phyloP scores from a whole-genome alignment of 139 green algal genomes.

The Picochlorum costavermella region DNA sequence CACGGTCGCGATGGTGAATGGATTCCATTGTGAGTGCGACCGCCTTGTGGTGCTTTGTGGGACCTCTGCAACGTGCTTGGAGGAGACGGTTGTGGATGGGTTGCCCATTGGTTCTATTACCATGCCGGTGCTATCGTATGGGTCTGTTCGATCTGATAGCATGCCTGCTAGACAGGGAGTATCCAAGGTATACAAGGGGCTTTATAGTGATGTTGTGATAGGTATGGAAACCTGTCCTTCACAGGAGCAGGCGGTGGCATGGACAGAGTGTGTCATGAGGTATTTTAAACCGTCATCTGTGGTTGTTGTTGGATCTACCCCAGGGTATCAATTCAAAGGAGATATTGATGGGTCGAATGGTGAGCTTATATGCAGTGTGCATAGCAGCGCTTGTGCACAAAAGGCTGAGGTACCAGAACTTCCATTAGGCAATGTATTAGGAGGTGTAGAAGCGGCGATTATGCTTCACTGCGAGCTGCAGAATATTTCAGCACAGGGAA shows the following conservation, averaged over 20 bases:
- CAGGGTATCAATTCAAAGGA: background rate
- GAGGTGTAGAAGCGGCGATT: background rate
- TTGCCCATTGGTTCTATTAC: no score
- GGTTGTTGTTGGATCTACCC: background rate
- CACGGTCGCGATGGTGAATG: background rate
- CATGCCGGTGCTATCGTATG: no score
- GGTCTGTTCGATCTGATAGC: background rate
- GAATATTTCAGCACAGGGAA: background rate
- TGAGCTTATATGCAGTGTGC: constrained; percentile 7
- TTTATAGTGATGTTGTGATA: background rate
- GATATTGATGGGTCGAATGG: constrained; percentile 13
- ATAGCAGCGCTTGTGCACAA: background rate
- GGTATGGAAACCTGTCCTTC: background rate
- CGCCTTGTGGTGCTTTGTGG: no score
- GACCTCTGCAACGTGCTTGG: no score
- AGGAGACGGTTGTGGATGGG: no score
- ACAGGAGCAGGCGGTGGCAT: background rate
- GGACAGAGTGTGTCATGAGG: background rate
- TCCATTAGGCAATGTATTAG: background rate
- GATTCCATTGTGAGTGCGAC: no score
- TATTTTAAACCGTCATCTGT: background rate
- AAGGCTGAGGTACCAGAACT: background rate
- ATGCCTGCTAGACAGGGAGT: background rate
- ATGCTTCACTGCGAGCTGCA: background rate
- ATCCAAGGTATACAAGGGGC: background rate